phyloP scores from a whole-genome alignment of 345 rosid genomes.

The Carallia pectinifolia region DNA sequence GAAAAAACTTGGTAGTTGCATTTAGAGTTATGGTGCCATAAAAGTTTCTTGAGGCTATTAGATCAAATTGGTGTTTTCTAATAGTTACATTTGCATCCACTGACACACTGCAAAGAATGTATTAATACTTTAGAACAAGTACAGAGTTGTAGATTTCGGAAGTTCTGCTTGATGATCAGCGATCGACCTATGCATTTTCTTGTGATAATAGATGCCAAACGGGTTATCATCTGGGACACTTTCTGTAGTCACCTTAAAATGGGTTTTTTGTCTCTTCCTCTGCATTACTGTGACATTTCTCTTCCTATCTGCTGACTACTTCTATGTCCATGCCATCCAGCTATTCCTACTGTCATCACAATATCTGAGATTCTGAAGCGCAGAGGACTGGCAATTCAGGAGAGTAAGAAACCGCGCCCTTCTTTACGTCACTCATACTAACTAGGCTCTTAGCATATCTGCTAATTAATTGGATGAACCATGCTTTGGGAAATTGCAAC shows the following conservation, averaged over 20 bases:
- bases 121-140: too few relatives aligned
- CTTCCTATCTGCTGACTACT: too few relatives aligned
- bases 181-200: too few relatives aligned
- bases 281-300: too few relatives aligned
- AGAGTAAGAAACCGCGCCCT: conserved; percentile 13
- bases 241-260: too few relatives aligned
- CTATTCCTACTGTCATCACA: conserved; percentile 37
- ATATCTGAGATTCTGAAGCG: conserved; percentile 37
- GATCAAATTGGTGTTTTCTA: too few relatives aligned
- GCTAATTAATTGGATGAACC: neutral
- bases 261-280: too few relatives aligned
- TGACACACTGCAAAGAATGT: too few relatives aligned
- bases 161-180: neutral
- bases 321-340: conserved; percentile 4
- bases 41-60: too few relatives aligned
- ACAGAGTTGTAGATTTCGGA: neutral
- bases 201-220: too few relatives aligned
- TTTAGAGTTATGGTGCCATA: neutral
- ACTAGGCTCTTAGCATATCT: neutral
- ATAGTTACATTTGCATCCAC: too few relatives aligned
- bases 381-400: conserved; percentile 26
- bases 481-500: conserved; percentile 10
- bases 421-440: neutral
- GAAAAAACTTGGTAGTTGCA: neutral
- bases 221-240: too few relatives aligned